Percentiles rank a stretch among this genome's conserved stretches.
Conservation (phyloP, 2,329 filamentous ascomycete species). For the Lasiodiplodia theobromae region DNA sequence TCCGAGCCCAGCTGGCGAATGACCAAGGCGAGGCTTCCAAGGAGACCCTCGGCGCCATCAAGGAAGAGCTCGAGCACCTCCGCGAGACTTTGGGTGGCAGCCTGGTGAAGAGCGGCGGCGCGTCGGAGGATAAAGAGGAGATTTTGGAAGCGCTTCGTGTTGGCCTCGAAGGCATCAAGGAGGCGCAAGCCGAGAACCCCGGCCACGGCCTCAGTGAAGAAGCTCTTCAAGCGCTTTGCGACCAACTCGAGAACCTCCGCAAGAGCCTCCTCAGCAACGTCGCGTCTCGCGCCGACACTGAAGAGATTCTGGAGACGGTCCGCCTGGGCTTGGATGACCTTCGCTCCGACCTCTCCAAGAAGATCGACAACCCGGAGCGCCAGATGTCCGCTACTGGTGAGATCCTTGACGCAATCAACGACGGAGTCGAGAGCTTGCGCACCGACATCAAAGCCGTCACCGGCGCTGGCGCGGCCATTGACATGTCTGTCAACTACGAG, state of each 20-base stretch:
- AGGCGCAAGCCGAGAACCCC: slow-evolving; percentile 15
- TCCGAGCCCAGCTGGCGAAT: slow-evolving; percentile 47
- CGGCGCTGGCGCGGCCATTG: slow-evolving; percentile 74
- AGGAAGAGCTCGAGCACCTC: slow-evolving; percentile 52
- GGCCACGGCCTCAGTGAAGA: slow-evolving; percentile 53
- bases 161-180: slow-evolving; percentile 47
- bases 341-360: slow-evolving; percentile 57
- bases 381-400: slow-evolving; percentile 63
- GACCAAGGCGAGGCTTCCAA: slow-evolving; percentile 52
- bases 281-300: slow-evolving; percentile 52
- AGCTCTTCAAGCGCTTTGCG: slow-evolving; percentile 59
- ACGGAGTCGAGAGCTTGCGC: slow-evolving; percentile 77
- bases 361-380: slow-evolving; percentile 62
- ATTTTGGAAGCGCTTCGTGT: slow-evolving; percentile 48
- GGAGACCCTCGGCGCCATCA: slow-evolving; percentile 51
- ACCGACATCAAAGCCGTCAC: slow-evolving; percentile 74
- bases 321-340: slow-evolving; percentile 59
- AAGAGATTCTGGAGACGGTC: slow-evolving; percentile 58
- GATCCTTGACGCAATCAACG: slow-evolving; percentile 67
- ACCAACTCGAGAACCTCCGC: slow-evolving; percentile 58
- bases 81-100: slow-evolving; percentile 52
- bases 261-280: slow-evolving; percentile 49
- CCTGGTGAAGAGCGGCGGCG: slow-evolving; percentile 46
- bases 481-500: slow-evolving; percentile 86
- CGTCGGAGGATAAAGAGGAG: slow-evolving; percentile 48